These are phyloP conservation scores for Trametes versicolor DNA, from an alignment of 1,284 basidiomycete genomes.

Conservation along the genomic window DNA sequence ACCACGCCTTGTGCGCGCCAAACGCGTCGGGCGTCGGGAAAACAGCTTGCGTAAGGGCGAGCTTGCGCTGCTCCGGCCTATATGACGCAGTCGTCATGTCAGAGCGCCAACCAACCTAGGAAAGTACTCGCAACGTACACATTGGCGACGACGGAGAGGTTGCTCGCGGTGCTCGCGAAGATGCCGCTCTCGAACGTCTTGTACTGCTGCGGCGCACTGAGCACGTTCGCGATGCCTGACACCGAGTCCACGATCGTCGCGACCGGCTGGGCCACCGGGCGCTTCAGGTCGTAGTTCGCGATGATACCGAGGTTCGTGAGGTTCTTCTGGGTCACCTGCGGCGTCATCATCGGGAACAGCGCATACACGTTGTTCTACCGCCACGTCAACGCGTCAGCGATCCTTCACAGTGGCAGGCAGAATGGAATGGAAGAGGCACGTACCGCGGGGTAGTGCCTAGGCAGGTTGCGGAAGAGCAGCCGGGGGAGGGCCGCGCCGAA, in stretches of 20 bases:
- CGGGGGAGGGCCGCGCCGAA: constrained; percentile 79
- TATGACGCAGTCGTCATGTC: too few relatives aligned
- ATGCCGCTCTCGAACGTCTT: constrained; percentile 38
- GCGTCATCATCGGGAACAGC: constrained; percentile 86
- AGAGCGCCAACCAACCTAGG: too few relatives aligned
- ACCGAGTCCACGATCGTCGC: constrained; percentile 55
- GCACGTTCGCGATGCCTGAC: constrained; percentile 53
- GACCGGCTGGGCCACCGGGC: constrained; percentile 51
- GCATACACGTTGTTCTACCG: constrained; percentile 73
- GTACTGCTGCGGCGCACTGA: constrained; percentile 51
- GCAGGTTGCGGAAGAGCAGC: constrained; percentile 76
- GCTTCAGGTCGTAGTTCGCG: constrained; percentile 61
- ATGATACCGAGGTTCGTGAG: constrained; percentile 64
- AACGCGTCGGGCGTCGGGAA: constrained; percentile 34
- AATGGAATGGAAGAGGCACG: constrained; percentile 60
- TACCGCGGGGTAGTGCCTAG: constrained; percentile 72
- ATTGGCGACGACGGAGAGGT: constrained; percentile 28
- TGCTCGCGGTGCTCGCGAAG: constrained; percentile 26
- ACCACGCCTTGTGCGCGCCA: constrained; percentile 46
- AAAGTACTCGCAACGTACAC: too few relatives aligned
- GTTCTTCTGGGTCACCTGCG: constrained; percentile 67
- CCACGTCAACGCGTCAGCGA: constrained; percentile 47
- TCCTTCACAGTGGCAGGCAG: constrained; percentile 50
- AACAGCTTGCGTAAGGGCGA: constrained; percentile 35
- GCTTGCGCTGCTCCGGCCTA: constrained; percentile 28